Conservation (phyloP, 225 moss, liverwort and hornwort genomes). For the Physcomitrium patens region DNA sequence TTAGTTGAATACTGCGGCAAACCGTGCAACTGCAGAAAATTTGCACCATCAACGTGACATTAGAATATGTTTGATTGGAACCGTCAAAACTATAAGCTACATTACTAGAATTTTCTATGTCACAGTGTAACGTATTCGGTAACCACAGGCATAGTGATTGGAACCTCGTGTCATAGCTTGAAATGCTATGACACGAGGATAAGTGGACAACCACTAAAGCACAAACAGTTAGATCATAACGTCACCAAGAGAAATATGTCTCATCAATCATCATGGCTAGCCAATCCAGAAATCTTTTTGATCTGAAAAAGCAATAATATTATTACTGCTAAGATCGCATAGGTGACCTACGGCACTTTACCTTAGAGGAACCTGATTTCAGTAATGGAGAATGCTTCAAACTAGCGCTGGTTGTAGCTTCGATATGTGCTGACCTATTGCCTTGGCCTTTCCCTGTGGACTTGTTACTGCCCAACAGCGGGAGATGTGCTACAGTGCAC, state of each 20-base stretch:
- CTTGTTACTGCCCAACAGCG: constrained; percentile 6
- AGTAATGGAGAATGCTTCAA: constrained; percentile 17
- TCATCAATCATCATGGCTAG: not conserved
- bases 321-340: constrained; percentile 4
- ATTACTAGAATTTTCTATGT: constrained; percentile 15
- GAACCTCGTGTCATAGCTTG: too few relatives aligned
- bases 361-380: constrained; percentile 37
- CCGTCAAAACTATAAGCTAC: not conserved
- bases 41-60: not conserved
- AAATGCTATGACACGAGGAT: not conserved
- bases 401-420: constrained; percentile 10
- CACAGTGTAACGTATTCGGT: constrained; percentile 3
- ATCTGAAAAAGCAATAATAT: not conserved
- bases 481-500: constrained; percentile 13
- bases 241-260: not conserved
- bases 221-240: not conserved
- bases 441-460: constrained; percentile 51
- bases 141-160: too few relatives aligned
- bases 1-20: not conserved
- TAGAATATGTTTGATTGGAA: not conserved
- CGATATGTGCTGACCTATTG: constrained; percentile 25
- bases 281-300: not conserved
- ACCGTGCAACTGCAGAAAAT: not conserved
- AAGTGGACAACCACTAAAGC: not conserved
- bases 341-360: constrained; percentile 22